Evolutionary conservation across 768 basidiomycete genomes (phyloP).

Genomic region (Tephrocybe sp.): DNA sequence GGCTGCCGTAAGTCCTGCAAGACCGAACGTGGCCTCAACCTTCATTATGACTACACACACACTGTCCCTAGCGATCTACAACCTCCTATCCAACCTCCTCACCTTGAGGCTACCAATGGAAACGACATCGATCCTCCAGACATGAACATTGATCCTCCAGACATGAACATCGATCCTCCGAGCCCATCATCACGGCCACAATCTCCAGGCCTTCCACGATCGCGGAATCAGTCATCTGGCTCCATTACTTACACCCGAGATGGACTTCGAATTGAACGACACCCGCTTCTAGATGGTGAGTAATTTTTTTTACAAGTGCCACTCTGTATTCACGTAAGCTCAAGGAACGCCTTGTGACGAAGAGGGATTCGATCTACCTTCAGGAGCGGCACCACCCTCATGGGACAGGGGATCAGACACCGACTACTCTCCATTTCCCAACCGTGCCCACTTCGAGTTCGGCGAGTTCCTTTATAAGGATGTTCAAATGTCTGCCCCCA

Average conservation of each 20-base stretch:
- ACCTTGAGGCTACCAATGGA: not conserved
- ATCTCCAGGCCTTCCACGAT: not conserved
- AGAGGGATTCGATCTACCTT: not conserved
- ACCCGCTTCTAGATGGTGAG: conserved; percentile 6
- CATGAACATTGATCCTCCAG: too few relatives aligned
- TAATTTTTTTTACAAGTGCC: not conserved
- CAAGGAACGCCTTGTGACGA: conserved; percentile 6
- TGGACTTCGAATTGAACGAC: not conserved
- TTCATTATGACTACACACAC: not conserved
- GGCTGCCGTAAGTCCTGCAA: too few relatives aligned
- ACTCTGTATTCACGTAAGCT: not conserved
- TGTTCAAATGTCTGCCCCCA: conserved; percentile 11
- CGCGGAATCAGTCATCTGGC: not conserved
- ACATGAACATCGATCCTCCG: not conserved
- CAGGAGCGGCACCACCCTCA: not conserved
- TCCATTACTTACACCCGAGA: not conserved
- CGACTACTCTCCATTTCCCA: conserved; percentile 9
- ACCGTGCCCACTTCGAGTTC: conserved; percentile 9
- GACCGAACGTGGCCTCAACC: not conserved
- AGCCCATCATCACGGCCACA: not conserved
- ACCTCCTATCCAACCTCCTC: not conserved
- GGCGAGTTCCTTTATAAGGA: conserved; percentile 12
- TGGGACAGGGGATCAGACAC: not conserved
- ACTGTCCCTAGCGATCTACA: not conserved
- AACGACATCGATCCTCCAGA: not conserved